Base-by-base conservation (phyloP, 2,329 filamentous ascomycete species). In the Pseudogymnoascus sp. region DNA sequence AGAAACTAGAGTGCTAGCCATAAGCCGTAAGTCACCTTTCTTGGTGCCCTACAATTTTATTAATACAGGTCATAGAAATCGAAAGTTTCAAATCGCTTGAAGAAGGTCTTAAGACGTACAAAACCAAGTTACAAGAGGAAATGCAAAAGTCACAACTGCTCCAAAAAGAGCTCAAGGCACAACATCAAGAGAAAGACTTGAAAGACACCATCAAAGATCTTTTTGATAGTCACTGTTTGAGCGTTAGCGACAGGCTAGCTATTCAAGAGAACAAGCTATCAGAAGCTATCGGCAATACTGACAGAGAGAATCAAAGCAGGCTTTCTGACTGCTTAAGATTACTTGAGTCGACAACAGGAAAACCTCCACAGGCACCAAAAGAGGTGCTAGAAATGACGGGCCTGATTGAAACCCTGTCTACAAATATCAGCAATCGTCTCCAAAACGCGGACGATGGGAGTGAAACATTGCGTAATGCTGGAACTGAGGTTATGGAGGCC, bases 91-190 rank as follows among this genome's bases (percentile, higher is more conserved):
- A 56, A 8, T 56, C 50, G 5, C 16, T 56, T 3, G 7, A 35
- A 56, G n/a, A 33, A 56, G 1, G 7, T 7, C 11, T 21, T 21
- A 16, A 21, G 5, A 33, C 1, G 16, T 33, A 18, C 28, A 8
- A 18, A 21, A 31, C 23, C 50, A 3, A 56, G 6, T 10, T 56
- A 21, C 50, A 56, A 12, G n/a, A 56, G 18, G 50, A 56, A 56
- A 56, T 11, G 10, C 2, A 56, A 1, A 21, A 33, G 28, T 56
- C 28, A 10, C 6, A 3, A 8, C 11, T 56, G 10, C 50, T 56
- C 16, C 50, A 35, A 33, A 33, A 56, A 21, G 50, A 56, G 28
- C 50, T 56, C n/a, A 65, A 33, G n/a, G 50, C 50, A 33, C 50
- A 21, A 4, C 28, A 35, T 35, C n/a, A 21, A 21, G 28, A 56